Evolutionary conservation across 306 rosid genomes (phyloP).

Genomic region (Prunus campanulata): DNA sequence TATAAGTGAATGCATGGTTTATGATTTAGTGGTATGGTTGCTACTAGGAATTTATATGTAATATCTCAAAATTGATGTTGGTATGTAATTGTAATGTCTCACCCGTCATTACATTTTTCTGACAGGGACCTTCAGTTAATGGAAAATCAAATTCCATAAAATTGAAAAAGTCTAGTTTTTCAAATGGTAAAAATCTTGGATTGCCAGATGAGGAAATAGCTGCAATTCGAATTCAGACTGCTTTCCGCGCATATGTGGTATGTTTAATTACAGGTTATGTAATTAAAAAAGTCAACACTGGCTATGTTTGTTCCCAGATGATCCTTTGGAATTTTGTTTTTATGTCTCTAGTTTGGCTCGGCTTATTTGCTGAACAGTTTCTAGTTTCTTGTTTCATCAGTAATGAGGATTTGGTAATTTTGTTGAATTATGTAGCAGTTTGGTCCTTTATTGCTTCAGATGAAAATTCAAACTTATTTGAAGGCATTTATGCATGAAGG

Average conservation of each 20-base stretch:
- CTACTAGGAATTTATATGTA: background rate
- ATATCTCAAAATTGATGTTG: conserved; percentile 14
- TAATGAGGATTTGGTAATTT: background rate
- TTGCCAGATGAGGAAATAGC: conserved; percentile 67
- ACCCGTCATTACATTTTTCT: conserved; percentile 16
- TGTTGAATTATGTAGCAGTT: background rate
- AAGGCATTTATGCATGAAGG: background rate
- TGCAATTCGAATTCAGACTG: conserved; percentile 86
- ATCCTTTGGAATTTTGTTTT: background rate
- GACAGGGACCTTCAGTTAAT: conserved; percentile 49
- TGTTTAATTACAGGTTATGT: conserved; percentile 19
- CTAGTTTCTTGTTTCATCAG: background rate
- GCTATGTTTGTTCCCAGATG: background rate
- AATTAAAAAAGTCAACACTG: conserved; percentile 5
- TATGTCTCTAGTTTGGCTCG: conserved; percentile 1
- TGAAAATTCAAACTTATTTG: background rate
- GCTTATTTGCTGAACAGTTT: background rate
- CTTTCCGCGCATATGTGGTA: conserved; percentile 82
- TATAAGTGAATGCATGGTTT: background rate
- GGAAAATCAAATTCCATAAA: conserved; percentile 43
- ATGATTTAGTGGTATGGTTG: conserved; percentile 11
- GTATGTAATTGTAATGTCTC: conserved; percentile 20
- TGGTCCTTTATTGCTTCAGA: background rate
- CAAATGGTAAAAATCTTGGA: conserved; percentile 46
- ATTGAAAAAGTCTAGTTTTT: conserved; percentile 29